Evolutionary conservation across 257 asterid genomes (phyloP), one percentile per base, ranked within the genome.

Genomic region (Solanum appendiculatum): DNA sequence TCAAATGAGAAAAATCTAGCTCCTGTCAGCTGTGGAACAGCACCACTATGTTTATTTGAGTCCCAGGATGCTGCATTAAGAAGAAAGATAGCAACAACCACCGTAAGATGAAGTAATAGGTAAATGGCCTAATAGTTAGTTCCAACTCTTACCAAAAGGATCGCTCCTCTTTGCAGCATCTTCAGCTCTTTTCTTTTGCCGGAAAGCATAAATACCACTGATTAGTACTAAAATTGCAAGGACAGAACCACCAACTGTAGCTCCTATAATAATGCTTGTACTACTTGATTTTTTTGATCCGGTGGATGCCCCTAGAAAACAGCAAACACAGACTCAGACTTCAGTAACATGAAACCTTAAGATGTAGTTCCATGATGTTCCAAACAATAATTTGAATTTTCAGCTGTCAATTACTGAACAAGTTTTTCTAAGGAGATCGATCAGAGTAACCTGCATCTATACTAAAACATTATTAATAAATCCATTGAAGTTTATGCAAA

Each of bases 21-120:
- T 64, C 98, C 98, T 88, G 90, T 92, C 72, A 96, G 29, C 93
- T 94, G 94, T 40, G 98, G 98, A 88, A 94, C 96, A 46, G 90
- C 95, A 29, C 97, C 98, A 60, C 98, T 94, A 58, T 88, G 88
- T 33, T 95, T 81, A 86, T 83, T 89, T 33, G 89, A 74, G 81
- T 94, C 91, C 99, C 98, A 96, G 7, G 95, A 92, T 75, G 94
- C 98, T 96, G 92, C 91, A 92, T 85, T 44, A 87, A 68, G 36
- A 87, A 74, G 12, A 16, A 86, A 87, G 74, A 31, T 16, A 56
- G 82, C 83, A 85, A 90, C 48, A 75, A 69, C 80, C 46, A 21
- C 40, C 12, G 25, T 31, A 29, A 69, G 37, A 68, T 66, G 21
- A 89, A 27, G 39, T 58, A 56, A 91, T 6, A 56, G 16, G 14